Evolutionary conservation across 2,329 filamentous ascomycete species (phyloP).

Genomic region (Ophiostoma ulmi): DNA sequence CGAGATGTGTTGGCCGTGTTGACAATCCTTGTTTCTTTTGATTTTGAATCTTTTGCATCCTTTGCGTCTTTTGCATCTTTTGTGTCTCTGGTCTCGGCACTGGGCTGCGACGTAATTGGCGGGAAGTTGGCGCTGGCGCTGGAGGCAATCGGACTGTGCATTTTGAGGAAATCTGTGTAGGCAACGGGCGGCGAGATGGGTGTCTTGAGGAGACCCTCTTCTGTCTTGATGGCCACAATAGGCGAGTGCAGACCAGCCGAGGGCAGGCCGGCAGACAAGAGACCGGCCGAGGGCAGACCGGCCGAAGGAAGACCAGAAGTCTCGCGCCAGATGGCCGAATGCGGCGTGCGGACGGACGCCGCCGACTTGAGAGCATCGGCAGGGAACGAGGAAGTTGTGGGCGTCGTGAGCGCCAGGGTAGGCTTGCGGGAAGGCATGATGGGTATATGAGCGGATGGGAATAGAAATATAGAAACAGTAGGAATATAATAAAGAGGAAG

Average conservation of each 20-base stretch:
- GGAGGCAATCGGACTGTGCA: conserved; percentile 38
- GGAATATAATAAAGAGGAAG: background rate
- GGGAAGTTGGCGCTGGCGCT: conserved; percentile 18
- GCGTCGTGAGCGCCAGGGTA: conserved; percentile 55
- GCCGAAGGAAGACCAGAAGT: conserved; percentile 42
- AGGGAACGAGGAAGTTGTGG: conserved; percentile 58
- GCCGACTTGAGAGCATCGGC: conserved; percentile 33
- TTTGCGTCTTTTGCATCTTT: background rate
- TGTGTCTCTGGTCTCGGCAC: background rate
- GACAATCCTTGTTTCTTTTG: background rate
- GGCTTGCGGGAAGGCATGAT: conserved; percentile 51
- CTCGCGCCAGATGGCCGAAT: conserved; percentile 50
- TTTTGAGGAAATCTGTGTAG: conserved; percentile 89
- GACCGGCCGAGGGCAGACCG: conserved; percentile 40
- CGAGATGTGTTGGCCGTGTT: background rate
- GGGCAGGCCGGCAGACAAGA: conserved; percentile 35
- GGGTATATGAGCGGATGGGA: background rate
- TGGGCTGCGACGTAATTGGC: background rate
- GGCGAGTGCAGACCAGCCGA: conserved; percentile 35
- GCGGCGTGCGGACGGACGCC: conserved; percentile 60
- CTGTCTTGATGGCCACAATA: conserved; percentile 59
- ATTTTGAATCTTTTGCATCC: background rate
- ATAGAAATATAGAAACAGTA: background rate
- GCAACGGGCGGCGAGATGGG: conserved; percentile 86
- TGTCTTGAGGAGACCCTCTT: conserved; percentile 64